Conservation (phyloP, 139 green algal genomes). For the Tetradesmus lagerheimii region DNA sequence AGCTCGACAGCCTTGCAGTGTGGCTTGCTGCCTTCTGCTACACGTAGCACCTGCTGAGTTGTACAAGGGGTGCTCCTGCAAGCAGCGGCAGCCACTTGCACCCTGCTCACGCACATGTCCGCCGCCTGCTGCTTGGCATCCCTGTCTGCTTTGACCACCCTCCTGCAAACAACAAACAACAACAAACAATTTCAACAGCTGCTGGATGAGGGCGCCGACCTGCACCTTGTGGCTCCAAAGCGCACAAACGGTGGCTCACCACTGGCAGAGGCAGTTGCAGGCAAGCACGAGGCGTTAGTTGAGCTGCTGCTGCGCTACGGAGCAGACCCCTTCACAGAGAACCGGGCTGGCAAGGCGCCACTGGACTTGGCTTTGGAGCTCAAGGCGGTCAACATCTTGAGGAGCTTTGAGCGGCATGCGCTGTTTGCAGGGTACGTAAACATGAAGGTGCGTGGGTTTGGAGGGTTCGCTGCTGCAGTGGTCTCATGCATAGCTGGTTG, state of each 20-base stretch:
- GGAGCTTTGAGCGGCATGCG: conserved; percentile 21
- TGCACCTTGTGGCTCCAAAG: conserved; percentile 37
- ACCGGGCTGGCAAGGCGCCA: conserved; percentile 19
- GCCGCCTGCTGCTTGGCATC: neutral
- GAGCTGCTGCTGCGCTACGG: conserved; percentile 49
- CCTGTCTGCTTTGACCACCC: neutral
- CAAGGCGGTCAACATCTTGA: neutral
- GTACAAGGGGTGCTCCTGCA: too few relatives aligned
- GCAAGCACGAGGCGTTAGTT: conserved; percentile 48
- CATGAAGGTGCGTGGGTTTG: conserved; percentile 26
- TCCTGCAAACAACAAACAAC: neutral
- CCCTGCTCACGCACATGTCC: too few relatives aligned
- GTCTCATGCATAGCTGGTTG: too few relatives aligned
- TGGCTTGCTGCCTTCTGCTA: too few relatives aligned
- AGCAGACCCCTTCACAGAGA: conserved; percentile 46
- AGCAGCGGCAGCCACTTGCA: too few relatives aligned
- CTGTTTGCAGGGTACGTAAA: conserved; percentile 41
- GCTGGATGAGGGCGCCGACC: conserved; percentile 48
- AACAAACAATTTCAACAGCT: conserved; percentile 56
- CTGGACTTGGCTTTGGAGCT: conserved; percentile 41
- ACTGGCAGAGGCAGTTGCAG: conserved; percentile 55
- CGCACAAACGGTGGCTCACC: conserved; percentile 38
- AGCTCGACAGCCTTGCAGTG: too few relatives aligned
- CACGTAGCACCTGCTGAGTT: too few relatives aligned
- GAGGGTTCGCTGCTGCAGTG: too few relatives aligned